Evolutionary conservation across 164 flowering plant genomes (phyloP).

Genomic region (Malania oleifera): DNA sequence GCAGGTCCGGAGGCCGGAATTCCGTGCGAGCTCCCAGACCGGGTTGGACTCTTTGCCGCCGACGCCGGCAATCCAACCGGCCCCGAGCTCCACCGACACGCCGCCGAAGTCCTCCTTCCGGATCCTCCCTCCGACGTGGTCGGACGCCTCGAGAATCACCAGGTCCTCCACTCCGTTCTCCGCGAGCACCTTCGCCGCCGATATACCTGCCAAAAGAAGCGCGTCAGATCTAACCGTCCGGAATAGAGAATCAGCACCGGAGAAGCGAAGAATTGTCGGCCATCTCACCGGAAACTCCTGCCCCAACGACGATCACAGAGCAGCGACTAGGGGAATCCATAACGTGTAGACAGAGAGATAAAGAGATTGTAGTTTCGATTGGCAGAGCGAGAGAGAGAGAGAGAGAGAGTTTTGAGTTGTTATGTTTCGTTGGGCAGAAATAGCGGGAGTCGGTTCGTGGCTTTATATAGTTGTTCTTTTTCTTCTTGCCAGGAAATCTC

Average conservation of each 20-base stretch:
- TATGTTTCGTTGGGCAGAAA: constrained; percentile 8
- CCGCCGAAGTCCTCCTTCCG: constrained; percentile 67
- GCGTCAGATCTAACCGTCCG: background rate
- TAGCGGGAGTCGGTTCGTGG: constrained; percentile 30
- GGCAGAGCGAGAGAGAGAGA: constrained; percentile 15
- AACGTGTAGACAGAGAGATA: background rate
- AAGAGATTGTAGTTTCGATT: no score
- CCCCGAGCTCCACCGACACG: constrained; percentile 80
- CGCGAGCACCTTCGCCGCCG: constrained; percentile 77
- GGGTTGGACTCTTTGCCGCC: constrained; percentile 82
- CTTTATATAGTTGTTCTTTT: constrained; percentile 21
- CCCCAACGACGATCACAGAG: constrained; percentile 83
- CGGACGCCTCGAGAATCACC: constrained; percentile 77
- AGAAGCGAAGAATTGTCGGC: background rate
- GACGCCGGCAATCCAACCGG: constrained; percentile 92
- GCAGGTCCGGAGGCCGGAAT: constrained; percentile 60
- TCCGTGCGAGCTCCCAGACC: constrained; percentile 73
- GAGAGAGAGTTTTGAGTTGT: constrained; percentile 6
- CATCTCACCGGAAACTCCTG: constrained; percentile 71
- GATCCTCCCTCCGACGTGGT: constrained; percentile 83
- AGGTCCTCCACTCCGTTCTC: constrained; percentile 75
- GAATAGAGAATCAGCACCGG: no score
- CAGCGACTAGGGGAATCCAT: constrained; percentile 53
- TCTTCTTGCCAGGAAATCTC: no score
- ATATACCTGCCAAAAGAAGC: constrained; percentile 40